These are phyloP conservation scores for Protomyces gravidus DNA, from an alignment of 1,139 yeast species.

Conservation along the genomic window DNA sequence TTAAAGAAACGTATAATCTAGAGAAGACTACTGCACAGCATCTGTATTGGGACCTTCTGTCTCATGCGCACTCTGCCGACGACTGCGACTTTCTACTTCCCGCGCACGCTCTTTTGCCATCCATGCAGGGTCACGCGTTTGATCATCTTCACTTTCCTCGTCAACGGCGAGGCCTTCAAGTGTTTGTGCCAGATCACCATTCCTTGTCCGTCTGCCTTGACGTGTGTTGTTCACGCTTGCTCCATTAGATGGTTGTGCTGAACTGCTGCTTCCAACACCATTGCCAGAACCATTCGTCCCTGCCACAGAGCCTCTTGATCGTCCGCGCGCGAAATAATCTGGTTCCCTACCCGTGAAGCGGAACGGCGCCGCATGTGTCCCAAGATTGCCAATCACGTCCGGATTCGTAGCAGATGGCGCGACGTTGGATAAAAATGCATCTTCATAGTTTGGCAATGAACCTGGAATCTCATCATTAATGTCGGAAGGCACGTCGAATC, in stretches of 20 bases:
- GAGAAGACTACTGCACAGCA: not conserved
- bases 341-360: constrained; percentile 19
- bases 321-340: constrained; percentile 19
- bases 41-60: not conserved
- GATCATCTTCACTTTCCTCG: not conserved
- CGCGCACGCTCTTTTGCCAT: not conserved
- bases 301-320: not conserved
- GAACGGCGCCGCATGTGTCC: constrained; percentile 22
- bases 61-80: constrained; percentile 1
- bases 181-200: not conserved
- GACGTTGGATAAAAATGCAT: constrained; percentile 17
- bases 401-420: not conserved
- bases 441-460: constrained; percentile 22
- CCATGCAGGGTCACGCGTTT: not conserved
- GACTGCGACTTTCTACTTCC: not conserved
- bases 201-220: not conserved
- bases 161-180: not conserved
- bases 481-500: constrained; percentile 19
- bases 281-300: not conserved
- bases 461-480: constrained; percentile 19
- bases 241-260: not conserved
- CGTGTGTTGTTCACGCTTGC: not conserved
- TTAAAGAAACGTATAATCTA: not conserved
- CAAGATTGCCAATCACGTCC: constrained; percentile 12
- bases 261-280: not conserved